Conservation (phyloP, 768 basidiomycete species). For the Boletus huronensis region DNA sequence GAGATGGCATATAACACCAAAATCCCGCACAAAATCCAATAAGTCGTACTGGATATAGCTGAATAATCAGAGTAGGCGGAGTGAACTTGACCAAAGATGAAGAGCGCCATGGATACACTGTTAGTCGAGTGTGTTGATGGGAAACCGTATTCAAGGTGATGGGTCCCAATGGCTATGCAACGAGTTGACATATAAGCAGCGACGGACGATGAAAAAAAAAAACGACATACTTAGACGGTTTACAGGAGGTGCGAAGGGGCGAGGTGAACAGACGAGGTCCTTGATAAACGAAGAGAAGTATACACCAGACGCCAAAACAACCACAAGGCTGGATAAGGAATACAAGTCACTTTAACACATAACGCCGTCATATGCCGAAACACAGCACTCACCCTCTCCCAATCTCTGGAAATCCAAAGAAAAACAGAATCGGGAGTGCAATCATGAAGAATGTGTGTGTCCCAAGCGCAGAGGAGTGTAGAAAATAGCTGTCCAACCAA, state of each 20-base stretch:
- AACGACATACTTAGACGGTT: conserved; percentile 74
- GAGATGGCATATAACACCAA: conserved; percentile 60
- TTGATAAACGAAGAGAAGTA: conserved; percentile 87
- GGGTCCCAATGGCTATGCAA: conserved; percentile 62
- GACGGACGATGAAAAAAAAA: neutral
- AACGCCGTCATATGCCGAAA: neutral
- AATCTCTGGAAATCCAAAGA: conserved; percentile 74
- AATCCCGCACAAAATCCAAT: conserved; percentile 38
- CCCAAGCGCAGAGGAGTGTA: conserved; percentile 75
- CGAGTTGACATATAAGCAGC: neutral
- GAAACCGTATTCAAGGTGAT: conserved; percentile 92
- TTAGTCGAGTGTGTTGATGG: conserved; percentile 96
- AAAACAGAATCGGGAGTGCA: conserved; percentile 79
- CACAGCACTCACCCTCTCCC: conserved; percentile 62
- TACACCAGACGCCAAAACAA: conserved; percentile 74
- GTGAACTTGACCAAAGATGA: conserved; percentile 61
- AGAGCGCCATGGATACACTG: conserved; percentile 83
- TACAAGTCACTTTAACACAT: neutral
- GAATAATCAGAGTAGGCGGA: conserved; percentile 39
- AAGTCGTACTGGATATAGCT: conserved; percentile 45
- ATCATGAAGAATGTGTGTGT: conserved; percentile 95
- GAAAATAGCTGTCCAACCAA: conserved; percentile 76
- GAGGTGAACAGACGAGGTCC: conserved; percentile 85
- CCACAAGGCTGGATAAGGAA: conserved; percentile 47
- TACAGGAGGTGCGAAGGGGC: conserved; percentile 89